Conservation (phyloP, 495 filamentous ascomycete genomes). For the Aspergillus ostianus region DNA sequence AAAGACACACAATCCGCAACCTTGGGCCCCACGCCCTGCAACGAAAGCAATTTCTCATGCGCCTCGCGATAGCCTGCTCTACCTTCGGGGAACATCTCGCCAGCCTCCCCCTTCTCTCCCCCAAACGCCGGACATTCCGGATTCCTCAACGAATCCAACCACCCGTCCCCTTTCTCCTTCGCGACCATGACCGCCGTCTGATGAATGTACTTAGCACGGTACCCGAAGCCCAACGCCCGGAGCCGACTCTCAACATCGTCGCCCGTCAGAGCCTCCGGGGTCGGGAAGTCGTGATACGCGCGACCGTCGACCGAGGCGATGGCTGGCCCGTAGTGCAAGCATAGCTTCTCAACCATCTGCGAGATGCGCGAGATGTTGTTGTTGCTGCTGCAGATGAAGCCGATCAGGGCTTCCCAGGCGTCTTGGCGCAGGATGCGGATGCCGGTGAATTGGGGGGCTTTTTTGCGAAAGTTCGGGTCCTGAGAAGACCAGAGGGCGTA, state of each 20-base stretch:
- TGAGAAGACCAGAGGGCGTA: slow-evolving; percentile 85
- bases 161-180: slow-evolving; percentile 61
- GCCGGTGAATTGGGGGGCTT: slow-evolving; percentile 82
- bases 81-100: slow-evolving; percentile 56
- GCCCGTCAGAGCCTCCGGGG: slow-evolving; percentile 65
- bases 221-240: slow-evolving; percentile 86
- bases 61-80: slow-evolving; percentile 73
- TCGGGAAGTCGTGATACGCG: slow-evolving; percentile 84
- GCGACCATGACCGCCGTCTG: slow-evolving; percentile 77
- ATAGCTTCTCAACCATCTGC: slow-evolving; percentile 94
- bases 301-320: slow-evolving; percentile 68
- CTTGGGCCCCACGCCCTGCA: slow-evolving; percentile 92
- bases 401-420: slow-evolving; percentile 90
- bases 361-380: slow-evolving; percentile 96
- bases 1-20: slow-evolving; percentile 95
- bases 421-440: slow-evolving; percentile 95
- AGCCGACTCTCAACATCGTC: slow-evolving; percentile 73
- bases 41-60: slow-evolving; percentile 71
- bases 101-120: slow-evolving; percentile 45
- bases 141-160: slow-evolving; percentile 75
- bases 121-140: slow-evolving; percentile 66
- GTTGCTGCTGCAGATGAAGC: slow-evolving; percentile 98
- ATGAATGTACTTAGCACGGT: slow-evolving; percentile 87
- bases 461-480: slow-evolving; percentile 87
- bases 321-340: slow-evolving; percentile 75